Percentiles rank a stretch among this genome's conserved stretches.
Conservation (phyloP, 1,284 basidiomycete species). For the Spongispora temasekensis region DNA sequence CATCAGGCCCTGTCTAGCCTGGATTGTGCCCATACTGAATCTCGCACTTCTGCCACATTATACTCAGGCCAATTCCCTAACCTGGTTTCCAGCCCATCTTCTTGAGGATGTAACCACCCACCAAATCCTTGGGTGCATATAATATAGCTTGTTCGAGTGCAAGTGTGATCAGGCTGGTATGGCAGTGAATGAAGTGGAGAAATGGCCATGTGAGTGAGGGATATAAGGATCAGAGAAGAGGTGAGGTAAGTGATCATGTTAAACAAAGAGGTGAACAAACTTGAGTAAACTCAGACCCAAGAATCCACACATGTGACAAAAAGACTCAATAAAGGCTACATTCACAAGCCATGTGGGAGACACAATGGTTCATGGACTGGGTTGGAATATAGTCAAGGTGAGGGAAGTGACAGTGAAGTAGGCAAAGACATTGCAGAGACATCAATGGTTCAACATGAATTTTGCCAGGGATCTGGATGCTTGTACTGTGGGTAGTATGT, state of each 20-base stretch:
- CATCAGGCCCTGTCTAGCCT: constrained; percentile 47
- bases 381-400: constrained; percentile 36
- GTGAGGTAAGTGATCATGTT: too few relatives aligned
- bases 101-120: constrained; percentile 81
- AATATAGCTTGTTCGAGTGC: constrained; percentile 63
- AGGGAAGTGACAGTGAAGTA: constrained; percentile 52
- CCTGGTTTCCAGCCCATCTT: constrained; percentile 96
- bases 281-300: too few relatives aligned
- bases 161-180: constrained; percentile 56
- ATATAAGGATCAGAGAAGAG: too few relatives aligned
- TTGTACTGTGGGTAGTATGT: constrained; percentile 49
- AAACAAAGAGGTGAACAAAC: too few relatives aligned
- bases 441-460: constrained; percentile 54
- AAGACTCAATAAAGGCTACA: too few relatives aligned
- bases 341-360: constrained; percentile 39
- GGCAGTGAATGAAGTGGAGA: background rate
- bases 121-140: constrained; percentile 66
- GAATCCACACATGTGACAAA: too few relatives aligned
- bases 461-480: constrained; percentile 63
- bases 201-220: background rate
- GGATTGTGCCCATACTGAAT: constrained; percentile 62
- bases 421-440: constrained; percentile 52
- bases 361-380: constrained; percentile 33
- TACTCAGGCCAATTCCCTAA: constrained; percentile 89
- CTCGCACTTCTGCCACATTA: constrained; percentile 77